Percentiles rank a stretch among this genome's conserved stretches.
Evolutionary conservation across 371 early-diverging fungal genomes (phyloP).

Genomic region (Mucor velutinosus): DNA sequence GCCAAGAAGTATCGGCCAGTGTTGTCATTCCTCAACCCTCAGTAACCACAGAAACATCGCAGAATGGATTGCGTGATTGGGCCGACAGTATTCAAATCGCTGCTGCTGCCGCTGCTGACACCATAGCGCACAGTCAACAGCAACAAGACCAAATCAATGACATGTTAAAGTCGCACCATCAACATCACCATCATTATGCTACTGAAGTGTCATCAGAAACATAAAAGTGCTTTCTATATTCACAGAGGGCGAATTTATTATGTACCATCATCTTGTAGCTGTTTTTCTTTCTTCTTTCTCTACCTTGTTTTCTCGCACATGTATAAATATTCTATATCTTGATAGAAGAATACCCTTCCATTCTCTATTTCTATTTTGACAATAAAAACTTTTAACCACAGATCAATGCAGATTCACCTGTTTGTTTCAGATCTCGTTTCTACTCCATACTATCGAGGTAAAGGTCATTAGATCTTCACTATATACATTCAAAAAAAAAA

Average conservation of each 20-base stretch:
- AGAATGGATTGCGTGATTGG: constrained; percentile 2
- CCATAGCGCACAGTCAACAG: background rate
- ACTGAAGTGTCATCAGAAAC: background rate
- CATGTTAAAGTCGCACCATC: background rate
- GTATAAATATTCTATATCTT: background rate
- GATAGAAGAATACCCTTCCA: background rate
- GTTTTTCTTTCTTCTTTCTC: background rate
- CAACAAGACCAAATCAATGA: constrained; percentile 2
- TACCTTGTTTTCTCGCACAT: background rate
- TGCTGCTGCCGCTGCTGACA: background rate
- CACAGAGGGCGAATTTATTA: background rate
- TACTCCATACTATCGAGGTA: too few relatives aligned
- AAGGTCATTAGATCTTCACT: too few relatives aligned
- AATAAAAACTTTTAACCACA: background rate
- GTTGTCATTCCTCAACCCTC: background rate
- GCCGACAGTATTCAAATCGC: constrained; percentile 9
- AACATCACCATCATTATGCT: background rate
- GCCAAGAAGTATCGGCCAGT: background rate
- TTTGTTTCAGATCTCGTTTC: background rate
- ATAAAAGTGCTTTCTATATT: background rate
- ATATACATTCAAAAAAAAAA: too few relatives aligned
- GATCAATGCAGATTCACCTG: background rate
- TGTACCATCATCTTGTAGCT: background rate
- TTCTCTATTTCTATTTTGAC: background rate
- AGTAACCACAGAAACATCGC: background rate